phyloP scores from a whole-genome alignment of 306 rosid genomes.

The Vigna mungo region DNA sequence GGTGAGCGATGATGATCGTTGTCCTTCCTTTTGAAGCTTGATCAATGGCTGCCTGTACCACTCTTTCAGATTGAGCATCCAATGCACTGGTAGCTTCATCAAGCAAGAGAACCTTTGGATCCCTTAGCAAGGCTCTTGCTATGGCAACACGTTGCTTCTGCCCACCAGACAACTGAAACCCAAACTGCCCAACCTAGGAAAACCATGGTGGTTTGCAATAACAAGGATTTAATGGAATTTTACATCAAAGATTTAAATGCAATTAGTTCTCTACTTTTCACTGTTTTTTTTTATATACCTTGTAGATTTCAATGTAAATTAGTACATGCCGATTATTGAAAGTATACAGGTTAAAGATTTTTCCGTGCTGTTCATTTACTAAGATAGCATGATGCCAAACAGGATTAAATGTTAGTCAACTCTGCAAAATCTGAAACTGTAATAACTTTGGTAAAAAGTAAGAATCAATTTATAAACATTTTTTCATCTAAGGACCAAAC shows the following conservation, averaged over 20 bases:
- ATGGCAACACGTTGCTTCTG: conserved; percentile 91
- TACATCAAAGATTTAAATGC: neutral
- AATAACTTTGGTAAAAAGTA: neutral
- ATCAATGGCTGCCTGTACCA: conserved; percentile 84
- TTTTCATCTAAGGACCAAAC: neutral
- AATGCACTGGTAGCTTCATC: conserved; percentile 95
- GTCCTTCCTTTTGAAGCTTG: conserved; percentile 91
- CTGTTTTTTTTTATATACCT: neutral
- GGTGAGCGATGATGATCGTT: conserved; percentile 80
- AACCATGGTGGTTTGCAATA: conserved; percentile 41
- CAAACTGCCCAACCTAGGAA: conserved; percentile 83
- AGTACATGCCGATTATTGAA: neutral
- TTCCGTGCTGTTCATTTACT: neutral
- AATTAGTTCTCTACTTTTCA: neutral
- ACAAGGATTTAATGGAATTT: conserved; percentile 20
- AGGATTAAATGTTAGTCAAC: neutral
- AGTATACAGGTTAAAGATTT: neutral
- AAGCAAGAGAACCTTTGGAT: conserved; percentile 83
- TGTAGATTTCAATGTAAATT: neutral
- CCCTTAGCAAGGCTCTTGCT: conserved; percentile 85
- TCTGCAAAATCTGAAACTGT: neutral
- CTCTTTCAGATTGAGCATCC: conserved; percentile 82
- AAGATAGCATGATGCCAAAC: neutral
- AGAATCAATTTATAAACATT: neutral
- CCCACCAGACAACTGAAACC: conserved; percentile 87